phyloP scores from a whole-genome alignment of 495 filamentous ascomycete species.

The Bacidia rubella region DNA sequence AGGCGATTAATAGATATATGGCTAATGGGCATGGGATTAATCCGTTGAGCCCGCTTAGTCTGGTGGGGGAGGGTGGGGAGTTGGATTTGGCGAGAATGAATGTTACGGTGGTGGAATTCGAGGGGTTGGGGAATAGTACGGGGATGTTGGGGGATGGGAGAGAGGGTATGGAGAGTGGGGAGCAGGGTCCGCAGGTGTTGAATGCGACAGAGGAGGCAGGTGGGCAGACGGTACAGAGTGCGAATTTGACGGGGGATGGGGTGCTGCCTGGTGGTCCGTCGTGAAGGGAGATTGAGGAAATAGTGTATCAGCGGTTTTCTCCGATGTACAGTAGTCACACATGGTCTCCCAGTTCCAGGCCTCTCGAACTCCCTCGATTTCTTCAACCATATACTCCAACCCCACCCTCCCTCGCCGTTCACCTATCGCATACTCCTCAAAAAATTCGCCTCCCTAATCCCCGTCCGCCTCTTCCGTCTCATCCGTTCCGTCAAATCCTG shows the following conservation, averaged over 20 bases:
- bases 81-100: background rate
- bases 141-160: background rate
- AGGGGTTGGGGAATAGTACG: background rate
- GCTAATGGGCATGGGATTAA: background rate
- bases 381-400: background rate
- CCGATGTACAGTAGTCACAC: too few relatives aligned
- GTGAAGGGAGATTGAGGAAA: too few relatives aligned
- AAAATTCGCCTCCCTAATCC: constrained; percentile 75
- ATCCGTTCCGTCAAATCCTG: constrained; percentile 31
- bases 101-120: background rate
- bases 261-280: too few relatives aligned
- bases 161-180: background rate
- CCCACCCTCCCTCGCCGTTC: too few relatives aligned
- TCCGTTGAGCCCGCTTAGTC: background rate
- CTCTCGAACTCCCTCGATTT: too few relatives aligned
- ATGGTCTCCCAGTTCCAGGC: too few relatives aligned
- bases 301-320: too few relatives aligned
- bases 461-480: constrained; percentile 54
- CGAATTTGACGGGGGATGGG: too few relatives aligned
- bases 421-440: constrained; percentile 44
- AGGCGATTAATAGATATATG: background rate
- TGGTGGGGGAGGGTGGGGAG: background rate
- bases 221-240: too few relatives aligned
- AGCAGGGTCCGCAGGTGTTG: too few relatives aligned
- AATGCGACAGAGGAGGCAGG: too few relatives aligned